Evolutionary conservation across 805 yeast genomes (phyloP), one percentile per base, ranked within the genome.

Genomic region (Spathaspora sp.): DNA sequence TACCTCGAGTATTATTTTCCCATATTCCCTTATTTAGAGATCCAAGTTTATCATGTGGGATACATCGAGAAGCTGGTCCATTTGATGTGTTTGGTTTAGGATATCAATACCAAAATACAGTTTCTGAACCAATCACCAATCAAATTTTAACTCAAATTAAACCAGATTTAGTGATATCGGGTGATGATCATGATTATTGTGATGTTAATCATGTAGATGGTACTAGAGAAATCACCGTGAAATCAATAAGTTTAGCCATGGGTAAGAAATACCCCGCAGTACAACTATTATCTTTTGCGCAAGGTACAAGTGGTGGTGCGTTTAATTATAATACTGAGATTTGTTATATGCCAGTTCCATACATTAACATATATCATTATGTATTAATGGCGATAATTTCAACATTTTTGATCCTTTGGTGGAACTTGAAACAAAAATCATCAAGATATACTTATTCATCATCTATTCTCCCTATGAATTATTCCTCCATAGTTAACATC

Each of bases 151-250:
- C 74, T 6, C 71, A 70, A 11, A 65, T 93, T 0, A 67, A 78
- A 45, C 99, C 99, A 0, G 72, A 74, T 18, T 65, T 85, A 8
- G 76, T 88, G 1, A 89, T 90, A 62, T 81, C 96, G 1, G 99
- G 99, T 1, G 99, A 94, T 64, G 99, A 94, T 65, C 99, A 94
- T 69, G 99, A 94, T 64, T 91, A 90, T 59, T 94, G 99, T 67
- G 89, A 87, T 56, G 78, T 86, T 20, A 67, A 69, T 14, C 98
- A 93, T 64, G 57, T 61, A 14, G 50, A 52, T 5, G 20, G 17
- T 5, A 59, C 64, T 2, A 61, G 69, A 38, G 76, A 72, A 53
- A 64, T 70, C 44, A 69, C 77, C 23, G 75, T 72, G 23, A 72
- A 72, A 54, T 67, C 75, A 18, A 64, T 68, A 16, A 65, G 69